Conservation (phyloP, 2,329 filamentous ascomycete species). For the Dactylellina drechsleri region DNA sequence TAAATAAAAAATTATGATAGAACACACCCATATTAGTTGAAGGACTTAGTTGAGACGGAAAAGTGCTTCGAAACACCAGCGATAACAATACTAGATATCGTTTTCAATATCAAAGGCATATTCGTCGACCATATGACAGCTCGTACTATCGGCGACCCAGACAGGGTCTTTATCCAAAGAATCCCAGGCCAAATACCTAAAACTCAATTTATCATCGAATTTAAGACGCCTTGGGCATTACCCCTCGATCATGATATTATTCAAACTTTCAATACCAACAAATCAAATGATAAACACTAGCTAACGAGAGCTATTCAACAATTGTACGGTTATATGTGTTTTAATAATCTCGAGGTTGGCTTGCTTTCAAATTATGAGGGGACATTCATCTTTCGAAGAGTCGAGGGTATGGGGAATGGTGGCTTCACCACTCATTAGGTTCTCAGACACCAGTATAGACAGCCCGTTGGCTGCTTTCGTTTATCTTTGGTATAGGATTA, state of each 20-base stretch:
- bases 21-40: too few species aligned
- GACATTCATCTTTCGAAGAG: conserved; percentile 15
- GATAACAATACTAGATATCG: neutral
- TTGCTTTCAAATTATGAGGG: conserved; percentile 16
- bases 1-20: too few species aligned
- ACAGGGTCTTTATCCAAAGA: conserved; percentile 13
- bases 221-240: conserved; percentile 24
- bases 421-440: conserved; percentile 12
- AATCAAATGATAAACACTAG: neutral
- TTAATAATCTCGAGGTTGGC: conserved; percentile 23
- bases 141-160: conserved; percentile 13
- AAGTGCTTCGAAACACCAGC: conserved; percentile 10
- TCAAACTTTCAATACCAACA: conserved; percentile 5
- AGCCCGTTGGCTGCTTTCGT: conserved; percentile 13
- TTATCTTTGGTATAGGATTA: conserved; percentile 14
- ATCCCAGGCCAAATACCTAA: neutral
- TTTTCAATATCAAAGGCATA: conserved; percentile 14
- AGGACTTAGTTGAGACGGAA: too few species aligned
- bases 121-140: neutral
- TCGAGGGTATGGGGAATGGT: conserved; percentile 2
- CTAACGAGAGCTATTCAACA: conserved; percentile 13
- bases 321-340: conserved; percentile 29
- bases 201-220: conserved; percentile 6
- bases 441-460: conserved; percentile 15
- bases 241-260: conserved; percentile 1